Evolutionary conservation across 371 early-diverging fungal genomes (phyloP), one percentile per base, ranked within the genome.

Genomic region (Choanephora cucurbitarum): DNA sequence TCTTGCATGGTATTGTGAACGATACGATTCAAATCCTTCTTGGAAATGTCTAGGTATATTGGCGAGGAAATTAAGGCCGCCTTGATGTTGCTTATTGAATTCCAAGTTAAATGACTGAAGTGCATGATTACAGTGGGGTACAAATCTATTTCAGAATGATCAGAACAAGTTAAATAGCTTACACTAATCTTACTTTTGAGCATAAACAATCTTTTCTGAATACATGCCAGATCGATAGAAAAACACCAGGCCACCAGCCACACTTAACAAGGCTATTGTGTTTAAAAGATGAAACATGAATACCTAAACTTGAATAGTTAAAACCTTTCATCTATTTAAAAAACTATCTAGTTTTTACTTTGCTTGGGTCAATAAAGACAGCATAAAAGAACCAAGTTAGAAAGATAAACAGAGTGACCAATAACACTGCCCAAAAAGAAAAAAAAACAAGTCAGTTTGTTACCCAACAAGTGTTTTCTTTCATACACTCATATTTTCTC

Each of bases 121-220:
- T 17, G 84, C 81, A 39, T 81, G 77, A 52, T 89, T 89, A 51
- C 84, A 84, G 40, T 86, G 87, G 23, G 82, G 80, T 10, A 85
- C 81, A 67, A 83, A 87, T 66, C 87, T 88, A 62, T 10, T 24
- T 18, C 31, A 23, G 15, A 11, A n/a, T 47, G 34, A 54, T 23
- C 32, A 41, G n/a, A n/a, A n/a, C n/a, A n/a, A n/a, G n/a, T n/a
- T n/a, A n/a, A n/a, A n/a, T n/a, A n/a, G n/a, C n/a, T n/a, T n/a
- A n/a, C n/a, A n/a, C n/a, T n/a, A n/a, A n/a, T n/a, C 76, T 62
- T 80, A 88, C 88, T 83, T 83, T 72, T 80, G 73, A 7, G 87
- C 84, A 64, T 77, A 77, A 1, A 79, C 69, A 13, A 88, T 73
- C 55, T 86, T 88, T 52, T 86, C 85, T 31, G 80, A 70, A 46